Base-by-base conservation (phyloP, 1,139 yeast species). In the Yamadazyma friedrichii region DNA sequence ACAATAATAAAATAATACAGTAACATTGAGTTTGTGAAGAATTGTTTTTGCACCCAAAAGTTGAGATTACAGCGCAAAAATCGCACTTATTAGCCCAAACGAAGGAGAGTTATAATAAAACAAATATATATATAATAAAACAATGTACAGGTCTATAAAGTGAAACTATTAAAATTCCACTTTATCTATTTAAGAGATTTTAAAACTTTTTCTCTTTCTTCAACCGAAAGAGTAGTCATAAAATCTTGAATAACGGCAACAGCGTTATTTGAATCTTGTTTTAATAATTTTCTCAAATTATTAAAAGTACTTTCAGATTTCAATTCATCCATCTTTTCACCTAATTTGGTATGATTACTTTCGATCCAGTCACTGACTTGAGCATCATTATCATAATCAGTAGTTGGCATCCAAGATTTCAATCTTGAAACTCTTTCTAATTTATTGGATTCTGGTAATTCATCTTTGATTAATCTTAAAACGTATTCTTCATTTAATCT, bases 401-500 rank as follows among this genome's bases (percentile, higher is more conserved):
- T 76, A 35, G 84, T 74, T 45, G 95, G 88, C 69, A 75, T 84
- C 93, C 95, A 87, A 45, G 95, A 83, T 76, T 84, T 85, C 57
- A 93, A 70, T 68, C 96, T 81, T 17, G 96, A 86, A 46, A 84
- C 80, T 67, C 84, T 82, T 67, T 89, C 97, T 49, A 88, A 73
- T 64, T 91, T 81, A 34, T 79, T 74, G 35, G 88, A 77, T 39
- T 67, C 59, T 42, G 82, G 76, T 45, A 85, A 63, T 49, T 81
- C 84, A 45, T 78, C 83, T 42, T 82, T 80, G 55, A 91, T 79
- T 58, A 87, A 78, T 64, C 79, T 82, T 63, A 88, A 73, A 58
- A 91, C 74, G 65, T 88, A 88, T 64, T 88, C 95, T 70, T 93
- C 98, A 62, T 87, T 84, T 66, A 94, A 75, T 69, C 97, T 88